phyloP scores from a whole-genome alignment of 179 eudicot genomes.

The Beta lomatogona region DNA sequence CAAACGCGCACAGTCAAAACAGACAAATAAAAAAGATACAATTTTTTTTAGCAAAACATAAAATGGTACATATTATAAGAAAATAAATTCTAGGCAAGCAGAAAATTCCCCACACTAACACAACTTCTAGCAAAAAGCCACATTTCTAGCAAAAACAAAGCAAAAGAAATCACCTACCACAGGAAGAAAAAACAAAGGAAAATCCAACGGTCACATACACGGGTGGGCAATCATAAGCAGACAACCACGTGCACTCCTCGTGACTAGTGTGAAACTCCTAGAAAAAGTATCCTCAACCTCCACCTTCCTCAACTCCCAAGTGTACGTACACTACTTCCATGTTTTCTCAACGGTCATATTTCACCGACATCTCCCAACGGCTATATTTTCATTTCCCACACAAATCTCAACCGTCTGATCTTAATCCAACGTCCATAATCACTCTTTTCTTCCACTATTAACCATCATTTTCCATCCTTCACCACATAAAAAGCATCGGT shows the following conservation, averaged over 20 bases:
- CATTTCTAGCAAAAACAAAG: neutral
- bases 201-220: slow-evolving; percentile 62
- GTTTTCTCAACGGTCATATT: slow-evolving; percentile 64
- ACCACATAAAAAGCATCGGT: slow-evolving; percentile 27
- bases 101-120: neutral
- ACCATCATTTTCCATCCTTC: slow-evolving; percentile 12
- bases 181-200: neutral
- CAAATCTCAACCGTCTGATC: slow-evolving; percentile 50
- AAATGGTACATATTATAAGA: too few species aligned
- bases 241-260: slow-evolving; percentile 53
- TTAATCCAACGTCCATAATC: slow-evolving; percentile 47
- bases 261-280: slow-evolving; percentile 19
- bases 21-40: too few species aligned
- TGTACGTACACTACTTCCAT: slow-evolving; percentile 33
- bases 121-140: neutral
- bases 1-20: too few species aligned
- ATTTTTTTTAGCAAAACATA: too few species aligned
- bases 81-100: neutral
- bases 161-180: neutral
- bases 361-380: slow-evolving; percentile 62
- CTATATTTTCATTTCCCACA: slow-evolving; percentile 32
- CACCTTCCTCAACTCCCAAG: slow-evolving; percentile 15
- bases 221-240: slow-evolving; percentile 21
- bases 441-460: slow-evolving; percentile 16
- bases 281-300: neutral